Base-by-base conservation (phyloP, 164 flowering plant species). In the Euptelea pleiosperma region DNA sequence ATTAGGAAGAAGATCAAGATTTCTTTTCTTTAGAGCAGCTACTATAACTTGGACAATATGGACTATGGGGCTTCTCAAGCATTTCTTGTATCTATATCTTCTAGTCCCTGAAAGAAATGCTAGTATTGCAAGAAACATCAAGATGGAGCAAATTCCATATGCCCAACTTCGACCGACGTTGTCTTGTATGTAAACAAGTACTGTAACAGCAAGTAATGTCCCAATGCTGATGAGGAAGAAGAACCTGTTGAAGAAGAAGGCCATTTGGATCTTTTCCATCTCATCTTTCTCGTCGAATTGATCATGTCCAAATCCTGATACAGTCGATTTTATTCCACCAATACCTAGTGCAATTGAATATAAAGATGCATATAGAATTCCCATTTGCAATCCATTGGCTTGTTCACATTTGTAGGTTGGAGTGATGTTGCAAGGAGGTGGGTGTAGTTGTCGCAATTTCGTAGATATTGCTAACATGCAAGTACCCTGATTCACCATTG, bases 281-380 rank as follows among this genome's bases (percentile, higher is more conserved):
- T 78, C 78, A 14, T 83, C 85, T 28, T 70, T 83, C 28, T 80
- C 92, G n/a, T 87, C 95, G 47, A 90, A 87, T 39, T 90, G 97
- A 49, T 90, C 97, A 0, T 83, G 69, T 44, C 97, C 94, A 48
- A 90, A 90, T 35, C 90, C 95, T 21, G 94, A 85, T 2, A 90
- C 86, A 26, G 92, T 82, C 0, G 97, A 90, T 55, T 87, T 87
- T 2, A 90, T 69, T 57, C 97, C 94, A 6, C 94, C 97, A 0
- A 85, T 87, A 7, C 97, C 97, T 3, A 90, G 47, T 19, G 95
- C 84, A 6, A 85, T 79, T 5, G 81, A 44, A 61, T 85, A 87
- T 1, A 90, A 52, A 29, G 92, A 69, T 4, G 75, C 0, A 75
- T 85, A 87, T 0, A 90, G 56, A 25, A 84, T 60, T 1, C 83